phyloP scores from a whole-genome alignment of 148 eudicot genomes.

The Chenopodium album region DNA sequence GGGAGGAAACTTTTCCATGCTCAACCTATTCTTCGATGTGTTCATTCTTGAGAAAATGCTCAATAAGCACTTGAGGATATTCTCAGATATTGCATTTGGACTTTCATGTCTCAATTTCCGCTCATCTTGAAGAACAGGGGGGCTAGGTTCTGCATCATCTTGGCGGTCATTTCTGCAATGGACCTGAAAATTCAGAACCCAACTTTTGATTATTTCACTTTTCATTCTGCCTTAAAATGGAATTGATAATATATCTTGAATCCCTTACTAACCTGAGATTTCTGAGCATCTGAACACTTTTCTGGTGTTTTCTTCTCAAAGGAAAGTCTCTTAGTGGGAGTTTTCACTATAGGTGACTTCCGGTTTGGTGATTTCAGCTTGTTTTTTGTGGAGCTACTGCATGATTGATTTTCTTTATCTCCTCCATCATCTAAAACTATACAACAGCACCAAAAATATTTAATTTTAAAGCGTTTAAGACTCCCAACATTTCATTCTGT shows the following conservation, averaged over 20 bases:
- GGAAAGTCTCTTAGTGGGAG: conserved; percentile 40
- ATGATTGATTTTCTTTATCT: conserved; percentile 46
- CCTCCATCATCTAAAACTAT: conserved; percentile 34
- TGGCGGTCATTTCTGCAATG: conserved; percentile 34
- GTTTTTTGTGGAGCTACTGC: conserved; percentile 28
- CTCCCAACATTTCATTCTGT: neutral
- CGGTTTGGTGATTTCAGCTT: conserved; percentile 36
- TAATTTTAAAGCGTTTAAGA: neutral
- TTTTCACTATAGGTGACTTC: conserved; percentile 34
- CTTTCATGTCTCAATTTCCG: conserved; percentile 32
- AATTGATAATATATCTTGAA: neutral
- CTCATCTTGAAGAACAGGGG: conserved; percentile 29
- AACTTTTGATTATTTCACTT: conserved; percentile 16
- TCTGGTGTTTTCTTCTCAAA: conserved; percentile 37
- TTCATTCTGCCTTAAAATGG: neutral
- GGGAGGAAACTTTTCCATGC: conserved; percentile 37
- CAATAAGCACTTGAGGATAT: conserved; percentile 53
- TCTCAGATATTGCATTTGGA: conserved; percentile 66
- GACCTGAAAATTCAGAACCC: conserved; percentile 40
- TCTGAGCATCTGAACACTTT: conserved; percentile 35
- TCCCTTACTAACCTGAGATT: conserved; percentile 33
- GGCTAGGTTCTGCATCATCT: conserved; percentile 31
- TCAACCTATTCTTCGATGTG: conserved; percentile 32
- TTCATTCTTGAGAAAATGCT: conserved; percentile 58
- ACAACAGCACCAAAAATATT: conserved; percentile 2